A percentile compares a stretch with the other conserved stretches of the same genome.
These are phyloP conservation scores for Nemania abortiva DNA, from an alignment of 2,329 filamentous ascomycete species.

Conservation along the genomic window DNA sequence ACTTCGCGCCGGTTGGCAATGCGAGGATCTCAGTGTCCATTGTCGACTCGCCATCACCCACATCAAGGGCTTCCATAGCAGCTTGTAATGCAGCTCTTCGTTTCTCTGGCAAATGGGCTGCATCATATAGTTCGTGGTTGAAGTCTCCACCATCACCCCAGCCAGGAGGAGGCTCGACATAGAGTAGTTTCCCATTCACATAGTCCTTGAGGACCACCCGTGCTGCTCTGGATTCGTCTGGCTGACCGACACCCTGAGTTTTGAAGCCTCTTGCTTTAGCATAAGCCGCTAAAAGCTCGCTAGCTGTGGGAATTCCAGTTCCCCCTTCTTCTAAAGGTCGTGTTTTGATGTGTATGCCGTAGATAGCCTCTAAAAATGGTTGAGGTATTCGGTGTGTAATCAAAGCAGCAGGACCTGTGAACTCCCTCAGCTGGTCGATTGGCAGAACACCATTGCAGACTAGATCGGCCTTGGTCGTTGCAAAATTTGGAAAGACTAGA, in stretches of 20 bases:
- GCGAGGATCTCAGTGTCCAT: constrained; percentile 62
- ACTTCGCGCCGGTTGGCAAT: constrained; percentile 75
- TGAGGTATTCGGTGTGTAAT: constrained; percentile 89
- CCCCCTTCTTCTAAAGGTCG: constrained; percentile 91
- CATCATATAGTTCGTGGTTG: constrained; percentile 90
- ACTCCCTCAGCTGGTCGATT: constrained; percentile 96
- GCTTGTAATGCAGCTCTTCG: constrained; percentile 74
- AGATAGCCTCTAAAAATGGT: constrained; percentile 89
- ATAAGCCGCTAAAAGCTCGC: constrained; percentile 87
- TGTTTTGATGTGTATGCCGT: constrained; percentile 89
- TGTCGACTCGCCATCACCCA: constrained; percentile 55
- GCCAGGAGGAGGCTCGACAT: constrained; percentile 85
- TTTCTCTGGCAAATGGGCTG: constrained; percentile 83
- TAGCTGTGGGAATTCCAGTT: constrained; percentile 84
- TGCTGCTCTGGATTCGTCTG: constrained; percentile 92
- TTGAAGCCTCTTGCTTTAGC: constrained; percentile 90
- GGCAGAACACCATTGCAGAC: constrained; percentile 95
- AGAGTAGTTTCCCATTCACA: constrained; percentile 94
- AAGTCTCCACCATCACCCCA: constrained; percentile 80
- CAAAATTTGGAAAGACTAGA: constrained; percentile 98
- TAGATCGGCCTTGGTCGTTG: constrained; percentile 93
- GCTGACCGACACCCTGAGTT: constrained; percentile 88
- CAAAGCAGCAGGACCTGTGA: constrained; percentile 85
- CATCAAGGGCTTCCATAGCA: constrained; percentile 61
- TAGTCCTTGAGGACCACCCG: constrained; percentile 95